Conservation (phyloP, 2,329 filamentous ascomycete genomes). For the Harringtonia lauricola region DNA sequence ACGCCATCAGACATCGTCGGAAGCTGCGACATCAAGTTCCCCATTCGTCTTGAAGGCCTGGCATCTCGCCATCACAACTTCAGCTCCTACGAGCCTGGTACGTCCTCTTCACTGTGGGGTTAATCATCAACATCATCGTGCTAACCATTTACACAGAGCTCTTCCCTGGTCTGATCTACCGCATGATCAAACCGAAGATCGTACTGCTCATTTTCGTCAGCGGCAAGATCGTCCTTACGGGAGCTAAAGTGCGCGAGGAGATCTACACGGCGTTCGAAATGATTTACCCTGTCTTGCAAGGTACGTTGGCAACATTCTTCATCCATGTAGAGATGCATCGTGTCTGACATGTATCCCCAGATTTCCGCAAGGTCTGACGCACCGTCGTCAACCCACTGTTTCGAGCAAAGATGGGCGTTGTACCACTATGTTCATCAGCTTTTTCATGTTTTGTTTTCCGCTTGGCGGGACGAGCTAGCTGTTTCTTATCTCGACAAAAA, state of each 20-base stretch:
- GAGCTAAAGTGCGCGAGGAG: conserved; percentile 95
- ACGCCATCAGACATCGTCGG: conserved; percentile 64
- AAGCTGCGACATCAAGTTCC: conserved; percentile 98
- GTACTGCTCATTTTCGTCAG: conserved; percentile 96
- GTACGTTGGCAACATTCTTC: conserved; percentile 36
- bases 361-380: conserved; percentile 47
- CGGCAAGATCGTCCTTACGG: conserved; percentile 95
- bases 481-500: no score
- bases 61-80: conserved; percentile 99
- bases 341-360: conserved; percentile 23
- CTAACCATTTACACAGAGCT: conserved; percentile 42
- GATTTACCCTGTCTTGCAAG: conserved; percentile 92
- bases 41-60: conserved; percentile 90
- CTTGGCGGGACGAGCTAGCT: no score
- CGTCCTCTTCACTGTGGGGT: not conserved
- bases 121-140: no score
- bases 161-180: conserved; percentile 98
- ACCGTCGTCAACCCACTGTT: not conserved
- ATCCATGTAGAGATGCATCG: no score
- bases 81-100: conserved; percentile 82
- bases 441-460: no score
- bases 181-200: conserved; percentile 99
- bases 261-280: conserved; percentile 96
- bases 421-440: conserved; percentile 5
- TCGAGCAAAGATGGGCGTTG: conserved; percentile 4